Base-by-base conservation (phyloP, 352 stramenopile species). In the Phytophthora tentaculata region DNA sequence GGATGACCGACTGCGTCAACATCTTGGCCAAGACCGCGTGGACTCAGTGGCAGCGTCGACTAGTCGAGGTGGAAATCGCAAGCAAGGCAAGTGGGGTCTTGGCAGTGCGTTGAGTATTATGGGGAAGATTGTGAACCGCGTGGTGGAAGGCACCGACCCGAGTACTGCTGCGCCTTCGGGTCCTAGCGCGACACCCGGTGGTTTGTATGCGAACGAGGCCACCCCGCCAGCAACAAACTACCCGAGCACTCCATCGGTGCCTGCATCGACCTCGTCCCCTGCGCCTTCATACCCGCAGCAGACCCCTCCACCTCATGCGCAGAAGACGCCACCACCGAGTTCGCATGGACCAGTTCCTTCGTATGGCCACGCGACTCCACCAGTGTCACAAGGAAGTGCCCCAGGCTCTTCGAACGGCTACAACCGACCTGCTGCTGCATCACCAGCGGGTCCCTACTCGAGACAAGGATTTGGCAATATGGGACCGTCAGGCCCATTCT, bases 101-200 rank as follows among this genome's bases (percentile, higher is more conserved):
- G 85, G 87, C 19, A 95, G 79, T 64, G 86, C 86, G 22, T 70
- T 95, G 20, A 93, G 85, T 54, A 94, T 94, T 23, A 92, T 95
- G 85, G 87, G 87, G 26, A 95, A 95, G 64, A 92, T 95, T 41
- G 87, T 95, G 53, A 95, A 91, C 55, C 83, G 87, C 35, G 86
- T 95, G 1, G 87, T 95, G 17, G 87, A 95, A 73, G 87, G 87
- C 17, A 89, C 60, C 24, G 87, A 95, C 56, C 76, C 77, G 3
- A 66, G 43, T 23, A 44, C 61, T 17, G 57, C 58, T 44, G 32
- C 64, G 7, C 3, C 59, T 24, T 17, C 60, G 6, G 52, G 22
- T 22, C 39, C 71, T 6, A 67, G n/a, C 13, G 44, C 68, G 4
- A 61, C 57, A 50, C 45, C 71, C 0, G 65, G 68, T 52, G 75